phyloP scores from a whole-genome alignment of 139 green algal genomes.

The Chlamydomonas applanata region DNA sequence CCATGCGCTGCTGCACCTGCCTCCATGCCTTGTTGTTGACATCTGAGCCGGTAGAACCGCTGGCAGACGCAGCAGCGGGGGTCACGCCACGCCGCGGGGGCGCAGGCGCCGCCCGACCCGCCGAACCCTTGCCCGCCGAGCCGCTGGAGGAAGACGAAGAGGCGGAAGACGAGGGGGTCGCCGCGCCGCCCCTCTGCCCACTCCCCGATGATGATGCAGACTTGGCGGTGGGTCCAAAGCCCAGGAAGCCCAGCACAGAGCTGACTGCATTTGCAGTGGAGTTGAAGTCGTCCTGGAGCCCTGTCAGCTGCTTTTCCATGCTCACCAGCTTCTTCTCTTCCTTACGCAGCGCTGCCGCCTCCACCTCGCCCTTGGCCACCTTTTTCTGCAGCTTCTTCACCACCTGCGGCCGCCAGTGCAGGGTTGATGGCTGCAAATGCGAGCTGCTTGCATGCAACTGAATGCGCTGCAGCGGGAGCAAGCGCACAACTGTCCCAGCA shows the following conservation, averaged over 20 bases:
- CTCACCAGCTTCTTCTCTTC: conserved; percentile 32
- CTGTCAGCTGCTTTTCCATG: conserved; percentile 38
- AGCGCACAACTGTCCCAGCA: too few species aligned
- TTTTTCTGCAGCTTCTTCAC: conserved; percentile 20
- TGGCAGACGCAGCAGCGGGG: too few species aligned
- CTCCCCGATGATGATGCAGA: neutral
- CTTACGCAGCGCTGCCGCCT: conserved; percentile 17
- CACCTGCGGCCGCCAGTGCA: too few species aligned
- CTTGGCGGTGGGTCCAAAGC: conserved; percentile 10
- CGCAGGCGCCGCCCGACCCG: neutral
- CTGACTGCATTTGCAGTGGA: conserved; percentile 26
- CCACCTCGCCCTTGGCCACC: conserved; percentile 28
- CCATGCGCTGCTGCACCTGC: conserved; percentile 15
- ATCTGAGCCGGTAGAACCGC: neutral
- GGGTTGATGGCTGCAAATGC: neutral
- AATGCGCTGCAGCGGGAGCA: too few species aligned
- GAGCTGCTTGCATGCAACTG: too few species aligned
- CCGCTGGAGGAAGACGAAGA: neutral
- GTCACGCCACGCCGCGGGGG: too few species aligned
- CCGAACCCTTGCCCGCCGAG: neutral
- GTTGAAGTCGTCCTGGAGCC: conserved; percentile 44
- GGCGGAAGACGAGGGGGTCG: too few species aligned
- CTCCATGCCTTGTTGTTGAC: conserved; percentile 20
- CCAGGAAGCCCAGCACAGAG: conserved; percentile 28
- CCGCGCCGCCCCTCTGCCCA: too few species aligned